Percentiles rank a stretch among this genome's conserved stretches.
phyloP scores from a whole-genome alignment of 495 filamentous ascomycete genomes.

The Collariella sp. region DNA sequence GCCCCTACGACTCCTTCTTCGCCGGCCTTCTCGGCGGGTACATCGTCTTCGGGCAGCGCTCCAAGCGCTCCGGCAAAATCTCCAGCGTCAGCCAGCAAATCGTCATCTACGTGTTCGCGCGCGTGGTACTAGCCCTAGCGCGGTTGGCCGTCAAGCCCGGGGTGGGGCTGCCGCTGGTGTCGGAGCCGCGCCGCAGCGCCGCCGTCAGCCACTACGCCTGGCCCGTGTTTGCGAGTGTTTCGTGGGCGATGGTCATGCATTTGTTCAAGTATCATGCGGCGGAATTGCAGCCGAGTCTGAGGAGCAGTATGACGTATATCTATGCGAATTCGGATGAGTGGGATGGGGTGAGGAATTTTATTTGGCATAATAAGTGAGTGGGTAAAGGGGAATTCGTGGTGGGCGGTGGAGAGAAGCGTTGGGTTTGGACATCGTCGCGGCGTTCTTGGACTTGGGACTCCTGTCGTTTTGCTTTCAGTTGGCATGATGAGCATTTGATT shows the following conservation, averaged over 20 bases:
- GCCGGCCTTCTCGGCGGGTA: conserved; percentile 91
- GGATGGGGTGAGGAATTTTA: conserved; percentile 69
- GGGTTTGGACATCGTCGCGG: neutral
- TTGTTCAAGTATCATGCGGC: conserved; percentile 87
- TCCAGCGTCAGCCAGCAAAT: conserved; percentile 92
- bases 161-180: conserved; percentile 37
- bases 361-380: conserved; percentile 72
- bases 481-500: neutral
- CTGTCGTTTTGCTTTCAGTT: neutral
- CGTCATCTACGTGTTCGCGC: conserved; percentile 93
- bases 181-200: conserved; percentile 29
- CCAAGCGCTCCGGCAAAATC: conserved; percentile 48
- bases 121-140: conserved; percentile 74
- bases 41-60: conserved; percentile 73
- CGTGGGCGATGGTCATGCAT: conserved; percentile 93
- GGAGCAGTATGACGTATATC: conserved; percentile 98
- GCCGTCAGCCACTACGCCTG: conserved; percentile 62
- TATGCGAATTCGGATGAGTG: conserved; percentile 76
- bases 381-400: neutral
- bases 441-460: neutral
- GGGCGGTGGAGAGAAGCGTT: conserved; percentile 1
- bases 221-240: conserved; percentile 80
- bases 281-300: conserved; percentile 77
- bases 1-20: conserved; percentile 74
- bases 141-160: conserved; percentile 68